These are phyloP conservation scores for Fusarium coffeatum DNA, from an alignment of 2,329 filamentous ascomycete species.

Conservation along the genomic window DNA sequence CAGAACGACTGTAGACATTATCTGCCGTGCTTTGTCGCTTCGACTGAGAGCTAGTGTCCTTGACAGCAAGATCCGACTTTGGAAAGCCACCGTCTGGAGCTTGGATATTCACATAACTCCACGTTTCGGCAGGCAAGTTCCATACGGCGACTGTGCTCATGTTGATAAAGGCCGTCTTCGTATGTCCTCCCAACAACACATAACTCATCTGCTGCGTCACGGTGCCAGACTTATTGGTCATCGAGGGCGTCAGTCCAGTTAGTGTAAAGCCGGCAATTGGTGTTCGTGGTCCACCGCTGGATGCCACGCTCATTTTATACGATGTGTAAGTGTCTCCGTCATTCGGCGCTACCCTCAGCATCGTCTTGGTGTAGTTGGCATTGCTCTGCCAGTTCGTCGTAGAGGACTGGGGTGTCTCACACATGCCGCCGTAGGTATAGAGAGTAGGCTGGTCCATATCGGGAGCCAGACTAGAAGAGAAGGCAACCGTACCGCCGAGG, in stretches of 20 bases:
- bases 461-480: constrained; percentile 70
- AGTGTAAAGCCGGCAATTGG: constrained; percentile 89
- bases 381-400: constrained; percentile 70
- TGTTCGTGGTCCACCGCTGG: constrained; percentile 71
- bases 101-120: constrained; percentile 82
- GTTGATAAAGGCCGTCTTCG: constrained; percentile 85
- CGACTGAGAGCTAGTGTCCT: constrained; percentile 37
- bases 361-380: constrained; percentile 82
- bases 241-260: constrained; percentile 77
- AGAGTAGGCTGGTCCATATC: constrained; percentile 65
- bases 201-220: constrained; percentile 81
- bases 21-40: constrained; percentile 38
- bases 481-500: constrained; percentile 70
- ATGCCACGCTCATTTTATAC: constrained; percentile 55
- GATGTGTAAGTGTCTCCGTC: constrained; percentile 43
- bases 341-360: constrained; percentile 73
- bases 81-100: constrained; percentile 50
- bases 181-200: constrained; percentile 87
- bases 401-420: constrained; percentile 61
- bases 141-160: constrained; percentile 92
- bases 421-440: constrained; percentile 93
- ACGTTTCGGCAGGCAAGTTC: constrained; percentile 85
- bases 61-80: constrained; percentile 68
- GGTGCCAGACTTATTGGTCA: constrained; percentile 72
- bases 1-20: constrained; percentile 81